Evolutionary conservation across 345 rosid species (phyloP), one percentile per base, ranked within the genome.

Genomic region (Noccaea bulbosa): DNA sequence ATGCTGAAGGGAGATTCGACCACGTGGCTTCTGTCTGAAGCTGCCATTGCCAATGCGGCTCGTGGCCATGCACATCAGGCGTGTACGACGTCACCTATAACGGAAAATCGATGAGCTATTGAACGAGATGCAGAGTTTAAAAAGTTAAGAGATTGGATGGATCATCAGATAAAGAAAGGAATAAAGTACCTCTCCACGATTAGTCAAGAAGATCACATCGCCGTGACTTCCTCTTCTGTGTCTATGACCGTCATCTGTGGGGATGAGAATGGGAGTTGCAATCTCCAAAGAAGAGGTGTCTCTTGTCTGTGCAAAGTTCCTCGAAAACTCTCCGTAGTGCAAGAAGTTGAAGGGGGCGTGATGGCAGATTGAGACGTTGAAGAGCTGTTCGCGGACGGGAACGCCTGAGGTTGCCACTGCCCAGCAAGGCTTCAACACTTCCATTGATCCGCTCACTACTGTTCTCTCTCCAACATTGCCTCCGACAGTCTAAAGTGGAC

Each of bases 391-490:
- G 10, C 94, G 81, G 39, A 92, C 86, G 11, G 98, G 99, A 41
- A 95, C 97, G 43, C 98, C 99, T 15, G 97, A 95, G 70, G 99
- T 95, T 40, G 96, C 98, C 71, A 95, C 92, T 53, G 98, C 99
- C 98, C 92, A 90, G 65, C 96, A 90, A 14, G 96, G 96, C 37
- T 79, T 83, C 72, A 88, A 84, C 56, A 90, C 87, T 70, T 90
- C 96, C 86, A 83, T 85, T 39, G 92, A 85, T 77, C 96, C 90
- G 68, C 90, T 88, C 47, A 86, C 83, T 66, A 86, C 96, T 74
- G 87, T 86, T 74, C 83, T 82, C 77, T 85, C 96, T 27, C 87
- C 93, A 80, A 80, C 96, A 86, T 87, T 84, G 79, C 96, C 96
- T 39, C 99, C 98, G 32, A 95, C 98, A 75, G 96, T 90, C 99